Evolutionary conservation across 371 early-diverging fungal genomes (phyloP).

Genomic region (Saksenaea vasiformis): DNA sequence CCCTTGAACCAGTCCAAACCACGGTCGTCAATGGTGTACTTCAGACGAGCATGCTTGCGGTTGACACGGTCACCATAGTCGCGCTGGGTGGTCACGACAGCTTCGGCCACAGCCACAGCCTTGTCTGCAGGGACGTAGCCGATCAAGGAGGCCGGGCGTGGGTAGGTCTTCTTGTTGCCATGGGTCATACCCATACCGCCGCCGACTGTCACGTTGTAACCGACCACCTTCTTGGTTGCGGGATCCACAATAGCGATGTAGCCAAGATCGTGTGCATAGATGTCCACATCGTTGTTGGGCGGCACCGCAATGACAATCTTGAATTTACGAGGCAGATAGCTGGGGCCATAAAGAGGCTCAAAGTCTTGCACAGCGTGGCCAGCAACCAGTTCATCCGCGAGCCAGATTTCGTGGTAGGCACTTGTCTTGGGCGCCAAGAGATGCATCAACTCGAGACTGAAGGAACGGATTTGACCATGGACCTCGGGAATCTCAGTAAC

Average conservation of each 20-base stretch:
- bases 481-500: slow-evolving; percentile 79
- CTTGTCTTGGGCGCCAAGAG: slow-evolving; percentile 84
- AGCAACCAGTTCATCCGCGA: slow-evolving; percentile 86
- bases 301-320: slow-evolving; percentile 94
- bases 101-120: slow-evolving; percentile 79
- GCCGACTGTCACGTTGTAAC: slow-evolving; percentile 93
- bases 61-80: slow-evolving; percentile 94
- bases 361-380: slow-evolving; percentile 76
- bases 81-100: slow-evolving; percentile 89
- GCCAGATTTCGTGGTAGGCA: slow-evolving; percentile 96
- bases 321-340: slow-evolving; percentile 94
- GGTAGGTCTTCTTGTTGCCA: slow-evolving; percentile 95
- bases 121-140: slow-evolving; percentile 81
- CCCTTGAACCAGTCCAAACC: slow-evolving; percentile 87
- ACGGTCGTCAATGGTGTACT: slow-evolving; percentile 95
- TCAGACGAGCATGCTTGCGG: slow-evolving; percentile 95
- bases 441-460: slow-evolving; percentile 67
- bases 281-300: slow-evolving; percentile 94
- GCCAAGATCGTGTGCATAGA: slow-evolving; percentile 93
- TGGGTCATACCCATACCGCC: slow-evolving; percentile 98
- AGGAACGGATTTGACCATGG: slow-evolving; percentile 76
- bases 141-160: slow-evolving; percentile 77
- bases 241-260: slow-evolving; percentile 82
- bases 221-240: slow-evolving; percentile 66
- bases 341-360: slow-evolving; percentile 91